Evolutionary conservation across 768 basidiomycete species (phyloP).

Genomic region (Tulasnella sp.): DNA sequence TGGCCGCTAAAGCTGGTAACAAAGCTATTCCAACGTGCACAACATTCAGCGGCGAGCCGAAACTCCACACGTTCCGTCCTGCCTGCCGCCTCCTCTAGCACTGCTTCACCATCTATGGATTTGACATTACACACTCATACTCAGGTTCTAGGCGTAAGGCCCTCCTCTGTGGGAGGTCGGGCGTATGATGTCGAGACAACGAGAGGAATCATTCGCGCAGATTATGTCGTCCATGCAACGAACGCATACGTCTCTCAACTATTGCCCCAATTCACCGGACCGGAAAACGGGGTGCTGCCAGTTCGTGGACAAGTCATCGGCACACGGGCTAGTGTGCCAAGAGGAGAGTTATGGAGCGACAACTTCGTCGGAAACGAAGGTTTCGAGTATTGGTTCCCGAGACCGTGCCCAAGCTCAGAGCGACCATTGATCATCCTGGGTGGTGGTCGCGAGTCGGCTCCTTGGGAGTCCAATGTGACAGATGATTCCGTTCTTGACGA

Average conservation of each 20-base stretch:
- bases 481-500: conserved; percentile 58
- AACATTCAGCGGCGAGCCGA: background rate
- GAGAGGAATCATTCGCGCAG: conserved; percentile 58
- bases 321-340: conserved; percentile 41
- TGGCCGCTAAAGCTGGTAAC: conserved; percentile 80
- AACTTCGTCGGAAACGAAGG: conserved; percentile 51
- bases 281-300: conserved; percentile 53
- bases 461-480: conserved; percentile 49
- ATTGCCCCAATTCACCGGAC: conserved; percentile 57
- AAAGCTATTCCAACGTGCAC: conserved; percentile 50
- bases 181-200: conserved; percentile 59
- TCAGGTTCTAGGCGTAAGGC: conserved; percentile 46
- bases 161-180: conserved; percentile 11
- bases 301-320: conserved; percentile 66
- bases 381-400: conserved; percentile 80
- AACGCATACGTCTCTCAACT: conserved; percentile 79
- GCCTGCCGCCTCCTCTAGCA: background rate
- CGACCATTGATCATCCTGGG: conserved; percentile 66
- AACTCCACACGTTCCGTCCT: conserved; percentile 1
- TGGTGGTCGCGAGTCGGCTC: conserved; percentile 52
- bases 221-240: conserved; percentile 76
- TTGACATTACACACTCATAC: conserved; percentile 69
- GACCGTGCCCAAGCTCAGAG: conserved; percentile 43
- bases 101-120: background rate
- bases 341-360: conserved; percentile 42